Conservation (phyloP, 2,329 filamentous ascomycete species). For the Metarhizium album region DNA sequence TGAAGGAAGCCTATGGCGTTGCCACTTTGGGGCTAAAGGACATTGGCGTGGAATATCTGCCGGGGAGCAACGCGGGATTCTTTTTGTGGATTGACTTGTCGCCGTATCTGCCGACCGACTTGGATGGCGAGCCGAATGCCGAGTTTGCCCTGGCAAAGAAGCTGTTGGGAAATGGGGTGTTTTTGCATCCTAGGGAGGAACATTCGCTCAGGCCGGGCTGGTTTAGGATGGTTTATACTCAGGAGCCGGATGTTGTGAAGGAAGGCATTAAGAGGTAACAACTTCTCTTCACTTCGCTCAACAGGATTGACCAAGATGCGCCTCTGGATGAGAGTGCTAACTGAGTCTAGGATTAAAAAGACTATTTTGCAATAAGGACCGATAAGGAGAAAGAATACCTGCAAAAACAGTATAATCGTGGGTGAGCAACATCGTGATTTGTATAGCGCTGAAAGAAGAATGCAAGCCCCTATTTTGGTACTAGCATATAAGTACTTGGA, state of each 20-base stretch:
- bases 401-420: neutral
- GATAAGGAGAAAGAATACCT: neutral
- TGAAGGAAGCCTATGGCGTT: constrained; percentile 30
- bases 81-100: constrained; percentile 45
- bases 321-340: neutral
- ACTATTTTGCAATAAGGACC: constrained; percentile 2
- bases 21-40: constrained; percentile 25
- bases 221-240: constrained; percentile 43
- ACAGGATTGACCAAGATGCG: neutral
- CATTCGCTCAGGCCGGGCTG: constrained; percentile 36
- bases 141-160: constrained; percentile 34
- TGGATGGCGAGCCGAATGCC: constrained; percentile 19
- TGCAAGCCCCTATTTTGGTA: neutral
- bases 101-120: constrained; percentile 25
- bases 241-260: constrained; percentile 21
- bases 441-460: neutral
- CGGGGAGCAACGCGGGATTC: constrained; percentile 42
- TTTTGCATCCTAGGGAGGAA: constrained; percentile 36
- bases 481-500: neutral
- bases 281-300: neutral
- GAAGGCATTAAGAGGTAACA: constrained; percentile 27
- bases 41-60: constrained; percentile 32
- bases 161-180: constrained; percentile 35
- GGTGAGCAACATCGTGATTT: neutral
- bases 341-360: constrained; percentile 2